Evolutionary conservation across 2,329 filamentous ascomycete species (phyloP), one percentile per base, ranked within the genome.

Genomic region (Apiospora phragmitis): DNA sequence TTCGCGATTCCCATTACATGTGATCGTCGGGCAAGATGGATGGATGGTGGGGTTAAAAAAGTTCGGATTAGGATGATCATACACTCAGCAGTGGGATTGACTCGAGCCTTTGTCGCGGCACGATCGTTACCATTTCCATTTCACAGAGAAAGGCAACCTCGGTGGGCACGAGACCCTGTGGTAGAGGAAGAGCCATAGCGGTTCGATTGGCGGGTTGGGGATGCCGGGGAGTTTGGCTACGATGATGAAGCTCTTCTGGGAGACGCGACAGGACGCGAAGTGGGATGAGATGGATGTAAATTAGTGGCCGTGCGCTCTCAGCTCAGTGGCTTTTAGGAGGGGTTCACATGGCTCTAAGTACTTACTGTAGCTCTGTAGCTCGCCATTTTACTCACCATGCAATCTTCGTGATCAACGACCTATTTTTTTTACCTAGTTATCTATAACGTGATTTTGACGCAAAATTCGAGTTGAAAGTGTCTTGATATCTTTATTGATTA

Each of bases 121-220:
- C 90, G 29, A 99, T 89, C 0, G 95, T 98, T 70, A 99, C 93
- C 77, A 94, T 89, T 84, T 98, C 95, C 94, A 98, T 98, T 84
- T 99, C 96, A 82, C 95, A 97, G 38, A 98, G 85, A 79, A 98
- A 99, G 68, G 94, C 93, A 65, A 97, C 93, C 84, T 99, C 96
- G 74, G 93, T 87, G 71, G 96, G 94, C 76, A 93, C 92, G 62
- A 98, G 88, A 81, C 92, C 84, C 1, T 77, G 73, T 16, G 76
- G 76, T 38, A 79, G 69, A 38, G 78, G 77, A 35, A 80, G 76
- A 41, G 79, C 79, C 79, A 80, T 78, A 35, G 41, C 69, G 59
- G 29, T 24, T 51, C 43, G 29, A 26, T 29, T 29, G 65, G n/a
- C n/a, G 24, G 38, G 5, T 9, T 43, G 43, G 8, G 55, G 41